phyloP scores from a whole-genome alignment of 2,329 filamentous ascomycete genomes.

The Microcyclospora pomicola region DNA sequence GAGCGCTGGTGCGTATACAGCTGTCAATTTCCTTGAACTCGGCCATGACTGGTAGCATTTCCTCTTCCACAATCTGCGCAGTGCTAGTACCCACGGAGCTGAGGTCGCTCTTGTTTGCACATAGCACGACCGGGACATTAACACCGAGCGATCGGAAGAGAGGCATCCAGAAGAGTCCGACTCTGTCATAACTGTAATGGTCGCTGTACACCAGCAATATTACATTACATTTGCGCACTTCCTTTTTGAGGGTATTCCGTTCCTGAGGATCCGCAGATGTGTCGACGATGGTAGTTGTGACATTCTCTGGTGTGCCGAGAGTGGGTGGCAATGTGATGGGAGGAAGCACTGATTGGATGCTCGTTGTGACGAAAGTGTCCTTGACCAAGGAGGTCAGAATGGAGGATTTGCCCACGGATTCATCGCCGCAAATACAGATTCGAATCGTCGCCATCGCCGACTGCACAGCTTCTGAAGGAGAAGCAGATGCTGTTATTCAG shows the following conservation, averaged over 20 bases:
- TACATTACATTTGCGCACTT: constrained; percentile 92
- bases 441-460: constrained; percentile 45
- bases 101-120: constrained; percentile 94
- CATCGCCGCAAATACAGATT: constrained; percentile 92
- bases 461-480: not conserved
- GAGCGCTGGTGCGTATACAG: constrained; percentile 85
- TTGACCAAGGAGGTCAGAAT: constrained; percentile 66
- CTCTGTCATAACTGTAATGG: constrained; percentile 96
- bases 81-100: constrained; percentile 55
- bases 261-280: constrained; percentile 92
- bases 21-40: constrained; percentile 99
- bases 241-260: constrained; percentile 74
- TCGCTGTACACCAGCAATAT: constrained; percentile 95
- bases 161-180: constrained; percentile 96
- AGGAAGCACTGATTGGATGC: constrained; percentile 87
- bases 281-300: constrained; percentile 94
- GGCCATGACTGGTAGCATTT: constrained; percentile 91
- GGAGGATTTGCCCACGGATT: constrained; percentile 86
- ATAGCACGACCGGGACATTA: constrained; percentile 92
- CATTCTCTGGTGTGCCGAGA: constrained; percentile 87
- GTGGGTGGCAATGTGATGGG: constrained; percentile 90
- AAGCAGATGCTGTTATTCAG: too few relatives aligned
- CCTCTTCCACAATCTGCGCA: constrained; percentile 79
- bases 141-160: constrained; percentile 97
- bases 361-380: constrained; percentile 88